These are phyloP conservation scores for Desmodesmus armatus DNA, from an alignment of 139 green algal genomes.

Conservation along the genomic window DNA sequence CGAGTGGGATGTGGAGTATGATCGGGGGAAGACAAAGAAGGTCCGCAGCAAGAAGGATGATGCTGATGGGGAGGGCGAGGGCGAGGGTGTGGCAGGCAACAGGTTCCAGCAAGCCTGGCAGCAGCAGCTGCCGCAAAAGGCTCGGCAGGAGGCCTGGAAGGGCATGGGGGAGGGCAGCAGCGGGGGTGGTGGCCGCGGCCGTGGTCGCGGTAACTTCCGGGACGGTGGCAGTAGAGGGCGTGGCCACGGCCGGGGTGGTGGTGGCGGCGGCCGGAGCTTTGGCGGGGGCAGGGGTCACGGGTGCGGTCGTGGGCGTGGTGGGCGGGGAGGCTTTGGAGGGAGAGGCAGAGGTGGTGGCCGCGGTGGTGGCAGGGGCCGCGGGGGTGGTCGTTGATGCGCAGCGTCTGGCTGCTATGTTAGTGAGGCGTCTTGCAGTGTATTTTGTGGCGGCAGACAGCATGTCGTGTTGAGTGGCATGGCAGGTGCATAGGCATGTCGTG, in stretches of 20 bases:
- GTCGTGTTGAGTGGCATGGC: too few relatives aligned
- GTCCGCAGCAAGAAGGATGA: conserved; percentile 53
- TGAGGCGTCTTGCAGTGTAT: too few relatives aligned
- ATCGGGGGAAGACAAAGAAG: conserved; percentile 70
- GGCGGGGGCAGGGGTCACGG: conserved; percentile 5
- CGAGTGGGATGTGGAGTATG: conserved; percentile 75
- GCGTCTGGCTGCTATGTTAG: too few relatives aligned
- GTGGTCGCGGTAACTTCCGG: not conserved
- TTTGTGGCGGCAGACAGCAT: too few relatives aligned
- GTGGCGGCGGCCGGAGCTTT: not conserved
- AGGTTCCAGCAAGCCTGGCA: conserved; percentile 44
- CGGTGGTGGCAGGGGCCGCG: not conserved
- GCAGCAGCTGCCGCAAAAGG: conserved; percentile 27
- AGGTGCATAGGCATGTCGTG: too few relatives aligned
- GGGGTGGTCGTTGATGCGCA: conserved; percentile 21
- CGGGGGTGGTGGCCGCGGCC: not conserved
- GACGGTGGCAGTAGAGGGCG: not conserved
- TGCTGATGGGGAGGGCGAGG: conserved; percentile 17
- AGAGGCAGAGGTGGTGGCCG: not conserved
- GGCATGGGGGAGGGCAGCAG: conserved; percentile 23
- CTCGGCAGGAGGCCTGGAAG: conserved; percentile 20
- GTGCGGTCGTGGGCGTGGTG: conserved; percentile 4
- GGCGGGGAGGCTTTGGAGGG: not conserved
- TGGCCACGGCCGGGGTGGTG: not conserved
- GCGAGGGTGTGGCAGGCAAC: conserved; percentile 36